phyloP scores from a whole-genome alignment of 192 early-diverging fungal genomes.

The Mortierella antarctica region DNA sequence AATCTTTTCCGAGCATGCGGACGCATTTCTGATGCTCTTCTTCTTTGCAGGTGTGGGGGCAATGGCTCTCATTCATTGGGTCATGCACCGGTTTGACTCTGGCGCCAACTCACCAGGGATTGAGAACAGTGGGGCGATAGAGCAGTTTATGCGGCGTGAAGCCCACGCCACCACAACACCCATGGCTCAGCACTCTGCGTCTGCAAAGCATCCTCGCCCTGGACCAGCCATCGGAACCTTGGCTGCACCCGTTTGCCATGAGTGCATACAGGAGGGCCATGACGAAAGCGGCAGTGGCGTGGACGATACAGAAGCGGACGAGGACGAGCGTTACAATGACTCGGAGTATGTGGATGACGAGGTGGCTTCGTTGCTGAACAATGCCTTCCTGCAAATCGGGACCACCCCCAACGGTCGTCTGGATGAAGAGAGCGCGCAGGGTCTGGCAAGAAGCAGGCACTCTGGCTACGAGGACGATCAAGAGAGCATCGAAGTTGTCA shows the following conservation, averaged over 20 bases:
- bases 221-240: background rate
- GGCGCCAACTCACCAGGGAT: conserved; percentile 29
- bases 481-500: conserved; percentile 40
- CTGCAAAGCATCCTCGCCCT: background rate
- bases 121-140: conserved; percentile 28
- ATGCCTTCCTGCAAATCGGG: conserved; percentile 44
- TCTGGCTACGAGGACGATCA: conserved; percentile 10
- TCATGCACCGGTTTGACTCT: conserved; percentile 42
- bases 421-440: conserved; percentile 11
- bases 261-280: conserved; percentile 17
- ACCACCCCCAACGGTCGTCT: conserved; percentile 37
- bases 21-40: conserved; percentile 35
- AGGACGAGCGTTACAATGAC: conserved; percentile 40
- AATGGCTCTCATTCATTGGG: conserved; percentile 46
- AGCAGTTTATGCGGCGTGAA: conserved; percentile 43
- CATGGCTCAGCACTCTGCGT: background rate
- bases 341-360: conserved; percentile 51
- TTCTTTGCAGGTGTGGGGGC: conserved; percentile 36
- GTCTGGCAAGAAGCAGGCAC: background rate
- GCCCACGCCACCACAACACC: background rate
- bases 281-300: background rate
- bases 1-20: conserved; percentile 32
- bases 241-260: conserved; percentile 1
- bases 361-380: conserved; percentile 35
- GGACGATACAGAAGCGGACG: background rate